Base-by-base conservation (phyloP, 2,329 filamentous ascomycete genomes). In the Penicillium sp. region DNA sequence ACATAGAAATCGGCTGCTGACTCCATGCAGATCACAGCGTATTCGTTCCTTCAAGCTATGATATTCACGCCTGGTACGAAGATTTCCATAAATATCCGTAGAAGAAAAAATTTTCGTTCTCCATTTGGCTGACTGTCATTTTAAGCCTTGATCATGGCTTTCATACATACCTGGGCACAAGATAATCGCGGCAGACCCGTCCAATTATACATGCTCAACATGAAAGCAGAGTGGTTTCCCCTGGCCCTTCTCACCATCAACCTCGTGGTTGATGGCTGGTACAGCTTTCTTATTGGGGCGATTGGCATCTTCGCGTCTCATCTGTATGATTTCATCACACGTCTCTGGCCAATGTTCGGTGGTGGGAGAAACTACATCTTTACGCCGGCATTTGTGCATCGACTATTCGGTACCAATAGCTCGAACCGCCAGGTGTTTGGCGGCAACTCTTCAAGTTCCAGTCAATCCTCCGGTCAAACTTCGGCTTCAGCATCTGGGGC, bases 301-400 rank as follows among this genome's bases (percentile, higher is more conserved):
- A 89, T 84, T 33, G 94, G 94, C n/a, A 79, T 99, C 11, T 62
- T 96, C 45, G 90, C 92, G 12, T 92, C 92, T 4, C 94, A 99
- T 71, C 67, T 94, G 20, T 96, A 91, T 73, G 90, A 97, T 70
- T 99, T 97, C 68, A 73, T 97, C 50, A 91, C 89, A 2, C 83
- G 90, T 49, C 81, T 97, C 43, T 97, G 91, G 80, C 94, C 94
- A 5, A 85, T 89, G 55, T 94, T 94, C 68, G 93, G 91, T 30
- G 89, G 90, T 56, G 94, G 94, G 0, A 80, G 78, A 52, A 96
- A 92, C 67, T 80, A 87, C 49, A 79, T 97, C 35, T 78, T 81
- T 14, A 94, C 91, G 0, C 94, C 94, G 2, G 70, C 72, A 5
- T 85, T 91, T 63, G 74, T 97, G 57, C 85, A 83, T 58, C 81